Evolutionary conservation across 495 filamentous ascomycete genomes (phyloP), one percentile per base, ranked within the genome.

Genomic region (Jackrogersella multiformis): DNA sequence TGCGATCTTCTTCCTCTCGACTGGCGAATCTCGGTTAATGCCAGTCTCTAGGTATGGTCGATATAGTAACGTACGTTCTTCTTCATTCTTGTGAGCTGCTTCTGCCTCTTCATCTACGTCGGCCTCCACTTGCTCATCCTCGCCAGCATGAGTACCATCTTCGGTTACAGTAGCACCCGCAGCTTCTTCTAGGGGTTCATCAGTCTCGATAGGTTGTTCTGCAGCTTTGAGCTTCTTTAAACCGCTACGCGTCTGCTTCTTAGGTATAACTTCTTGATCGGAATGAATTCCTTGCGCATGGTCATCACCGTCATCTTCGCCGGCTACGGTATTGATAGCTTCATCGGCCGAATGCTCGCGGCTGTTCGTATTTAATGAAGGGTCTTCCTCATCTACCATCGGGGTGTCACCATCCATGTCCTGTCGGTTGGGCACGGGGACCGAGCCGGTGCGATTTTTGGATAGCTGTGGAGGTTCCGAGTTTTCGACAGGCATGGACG

Each of bases 1-100:
- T 0, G 94, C 94, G 30, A 85, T 84, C 73, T 87, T 89, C 76
- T 93, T 94, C 71, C 87, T 90, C 58, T 88, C 83, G 48, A 90
- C 94, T 97, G 72, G 51, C 58, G 30, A 53, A 23, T 15, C 51
- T 61, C 10, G 13, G 73, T 89, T 69, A 89, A 84, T 67, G 51
- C 32, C 30, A 15, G 20, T 23, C 39, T 42, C 35, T 16, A 49
- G 15, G 7, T 51, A 46, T 23, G 13, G 20, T 38, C n/a, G 16
- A 18, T 51, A 45, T 44, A 34, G n/a, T 36, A 24, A 56, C 89
- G 77, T 85, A 94, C 91, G 80, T 77, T 93, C 91, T 88, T 96
- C 92, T 71, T 90, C 87, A 36, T 84, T 86, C 63, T 79, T 87
- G 48, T 80, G 78, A 5, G 79, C 77, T 44, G 76, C 79, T 61